phyloP scores from a whole-genome alignment of 148 eudicot species.

The Silene uniflora region DNA sequence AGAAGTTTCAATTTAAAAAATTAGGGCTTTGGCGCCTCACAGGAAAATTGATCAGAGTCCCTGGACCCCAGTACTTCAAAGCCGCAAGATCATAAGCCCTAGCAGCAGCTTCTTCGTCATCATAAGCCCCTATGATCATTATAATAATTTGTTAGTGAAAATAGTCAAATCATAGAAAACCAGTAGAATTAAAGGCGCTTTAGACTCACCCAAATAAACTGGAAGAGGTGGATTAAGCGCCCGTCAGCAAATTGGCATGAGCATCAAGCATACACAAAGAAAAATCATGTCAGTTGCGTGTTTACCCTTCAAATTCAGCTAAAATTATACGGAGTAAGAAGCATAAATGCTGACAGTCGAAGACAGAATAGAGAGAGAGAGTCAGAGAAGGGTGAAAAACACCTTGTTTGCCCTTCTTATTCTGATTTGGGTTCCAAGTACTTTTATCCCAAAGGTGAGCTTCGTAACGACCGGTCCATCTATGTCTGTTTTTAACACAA shows the following conservation, averaged over 20 bases:
- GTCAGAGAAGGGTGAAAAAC: slow-evolving; percentile 9
- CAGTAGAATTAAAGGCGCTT: not conserved
- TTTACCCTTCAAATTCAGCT: not conserved
- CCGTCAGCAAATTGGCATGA: slow-evolving; percentile 28
- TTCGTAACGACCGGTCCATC: slow-evolving; percentile 99
- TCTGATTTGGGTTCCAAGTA: slow-evolving; percentile 98
- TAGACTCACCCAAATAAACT: slow-evolving; percentile 92
- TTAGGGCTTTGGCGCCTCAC: slow-evolving; percentile 44
- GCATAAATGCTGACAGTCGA: not conserved
- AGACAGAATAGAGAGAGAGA: not conserved
- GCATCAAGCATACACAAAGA: slow-evolving; percentile 16
- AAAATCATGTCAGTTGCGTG: slow-evolving; percentile 27
- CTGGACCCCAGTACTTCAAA: slow-evolving; percentile 98
- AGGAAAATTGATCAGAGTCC: slow-evolving; percentile 96
- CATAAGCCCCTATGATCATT: slow-evolving; percentile 74
- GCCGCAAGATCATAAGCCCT: slow-evolving; percentile 99
- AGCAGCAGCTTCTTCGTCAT: slow-evolving; percentile 99
- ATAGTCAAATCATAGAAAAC: not conserved
- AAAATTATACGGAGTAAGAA: not conserved
- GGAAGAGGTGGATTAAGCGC: slow-evolving; percentile 27
- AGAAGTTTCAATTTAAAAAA: not conserved
- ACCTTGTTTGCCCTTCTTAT: slow-evolving; percentile 99
- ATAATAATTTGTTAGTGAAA: not conserved
- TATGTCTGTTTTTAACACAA: slow-evolving; percentile 51
- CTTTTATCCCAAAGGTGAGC: slow-evolving; percentile 99